Conservation (phyloP, 805 yeast genomes). For the Myxozyma udenii region DNA sequence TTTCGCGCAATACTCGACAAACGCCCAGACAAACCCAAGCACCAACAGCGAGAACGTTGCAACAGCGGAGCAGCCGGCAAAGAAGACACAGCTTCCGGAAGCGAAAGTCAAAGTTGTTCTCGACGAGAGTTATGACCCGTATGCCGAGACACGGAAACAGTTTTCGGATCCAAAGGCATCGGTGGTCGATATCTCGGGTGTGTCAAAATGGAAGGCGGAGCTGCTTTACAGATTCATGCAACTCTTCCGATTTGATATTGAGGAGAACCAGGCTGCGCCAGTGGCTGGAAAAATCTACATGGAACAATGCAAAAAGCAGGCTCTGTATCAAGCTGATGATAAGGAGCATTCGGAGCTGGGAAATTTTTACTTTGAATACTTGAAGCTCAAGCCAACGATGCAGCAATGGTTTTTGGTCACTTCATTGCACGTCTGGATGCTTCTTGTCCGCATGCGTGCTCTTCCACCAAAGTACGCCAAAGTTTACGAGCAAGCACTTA, state of each 20-base stretch:
- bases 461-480: slow-evolving; percentile 87
- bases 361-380: slow-evolving; percentile 76
- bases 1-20: too few relatives aligned
- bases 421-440: slow-evolving; percentile 86
- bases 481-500: slow-evolving; percentile 86
- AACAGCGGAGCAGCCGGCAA: too few relatives aligned
- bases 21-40: too few relatives aligned
- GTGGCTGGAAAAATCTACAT: slow-evolving; percentile 87
- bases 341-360: slow-evolving; percentile 73
- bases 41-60: too few relatives aligned
- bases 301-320: slow-evolving; percentile 83
- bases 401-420: slow-evolving; percentile 97
- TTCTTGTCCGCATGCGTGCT: slow-evolving; percentile 92
- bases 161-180: slow-evolving; percentile 8
- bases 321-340: slow-evolving; percentile 45
- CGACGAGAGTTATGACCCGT: slow-evolving; percentile 19
- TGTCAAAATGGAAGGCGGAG: slow-evolving; percentile 17
- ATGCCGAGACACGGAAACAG: slow-evolving; percentile 2
- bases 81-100: slow-evolving; percentile 16
- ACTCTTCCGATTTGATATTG: slow-evolving; percentile 79
- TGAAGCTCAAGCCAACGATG: slow-evolving; percentile 79
- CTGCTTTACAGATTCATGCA: slow-evolving; percentile 30
- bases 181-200: slow-evolving; percentile 19
- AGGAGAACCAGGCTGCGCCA: slow-evolving; percentile 86
- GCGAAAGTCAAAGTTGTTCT: slow-evolving; percentile 8